These are phyloP conservation scores for Mortierella antarctica DNA, from an alignment of 192 early-diverging fungal genomes.

Conservation along the genomic window DNA sequence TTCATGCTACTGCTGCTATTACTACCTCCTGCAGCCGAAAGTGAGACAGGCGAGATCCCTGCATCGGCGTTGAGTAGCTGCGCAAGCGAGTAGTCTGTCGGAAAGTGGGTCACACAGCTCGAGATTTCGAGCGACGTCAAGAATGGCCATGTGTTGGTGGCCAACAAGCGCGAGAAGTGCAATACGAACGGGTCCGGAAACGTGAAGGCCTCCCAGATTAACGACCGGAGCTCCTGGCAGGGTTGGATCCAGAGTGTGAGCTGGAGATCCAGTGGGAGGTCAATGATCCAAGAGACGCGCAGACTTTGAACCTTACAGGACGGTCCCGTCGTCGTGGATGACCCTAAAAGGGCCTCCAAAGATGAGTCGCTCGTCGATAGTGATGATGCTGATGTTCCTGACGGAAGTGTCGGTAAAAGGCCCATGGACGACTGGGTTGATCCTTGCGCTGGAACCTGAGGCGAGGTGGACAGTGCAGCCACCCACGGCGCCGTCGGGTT, in stretches of 20 bases:
- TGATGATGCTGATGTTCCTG: neutral
- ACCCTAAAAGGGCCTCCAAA: neutral
- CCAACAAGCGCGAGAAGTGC: neutral
- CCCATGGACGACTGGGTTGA: too few relatives aligned
- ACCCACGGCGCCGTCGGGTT: too few relatives aligned
- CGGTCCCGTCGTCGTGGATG: neutral
- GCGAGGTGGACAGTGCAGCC: too few relatives aligned
- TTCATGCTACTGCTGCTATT: neutral
- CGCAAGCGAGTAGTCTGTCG: conserved; percentile 8
- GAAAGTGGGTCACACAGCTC: conserved; percentile 5
- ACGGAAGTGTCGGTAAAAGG: neutral
- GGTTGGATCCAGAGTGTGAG: conserved; percentile 20
- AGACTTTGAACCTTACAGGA: neutral
- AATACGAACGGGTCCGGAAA: conserved; percentile 8
- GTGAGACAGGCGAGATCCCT: neutral
- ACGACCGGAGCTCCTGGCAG: conserved; percentile 7
- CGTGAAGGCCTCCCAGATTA: conserved; percentile 20
- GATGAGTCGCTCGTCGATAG: neutral
- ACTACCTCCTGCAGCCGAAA: neutral
- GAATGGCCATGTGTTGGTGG: conserved; percentile 2
- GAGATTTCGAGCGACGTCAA: conserved; percentile 13
- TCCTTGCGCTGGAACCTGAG: too few relatives aligned
- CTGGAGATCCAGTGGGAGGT: conserved; percentile 7
- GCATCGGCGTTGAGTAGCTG: neutral
- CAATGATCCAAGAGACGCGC: conserved; percentile 18